Evolutionary conservation across 2,329 filamentous ascomycete species (phyloP), one percentile per base, ranked within the genome.

Genomic region (Zymoseptoria brevis): DNA sequence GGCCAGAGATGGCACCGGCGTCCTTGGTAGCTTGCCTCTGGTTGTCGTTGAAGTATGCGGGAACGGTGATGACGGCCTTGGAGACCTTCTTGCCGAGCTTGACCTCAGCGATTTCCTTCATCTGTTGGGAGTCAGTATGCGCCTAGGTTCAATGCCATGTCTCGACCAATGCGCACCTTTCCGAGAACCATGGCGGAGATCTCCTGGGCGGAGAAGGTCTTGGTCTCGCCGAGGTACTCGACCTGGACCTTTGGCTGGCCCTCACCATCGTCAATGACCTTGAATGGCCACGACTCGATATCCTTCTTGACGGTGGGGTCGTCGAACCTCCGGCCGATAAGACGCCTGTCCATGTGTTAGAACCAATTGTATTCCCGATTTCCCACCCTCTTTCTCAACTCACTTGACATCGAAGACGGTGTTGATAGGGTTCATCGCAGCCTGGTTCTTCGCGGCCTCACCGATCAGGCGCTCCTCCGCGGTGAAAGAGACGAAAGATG

Each of bases 31-130:
- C 90, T 81, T 97, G 94, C 81, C 94, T 89, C 84, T 99, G 94
- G 84, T 96, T 96, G 87, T 99, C 94, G 85, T 97, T 97, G 90
- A 99, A 99, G 86, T 99, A 99, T 75, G 94, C 94, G 60, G 94
- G 94, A 60, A 97, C 94, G 64, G 94, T 99, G 79, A 99, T 92
- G 77, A 99, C 94, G 67, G 94, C 94, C 87, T 97, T 97, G 81
- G 94, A 87, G 73, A 97, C 92, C 83, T 94, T 96, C 88, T 95
- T 96, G 79, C 91, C 94, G 72, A 99, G 87, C 86, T 99, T 97
- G 79, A 83, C 84, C 84, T 99, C 94, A 73, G 94, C 94, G 76
- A 96, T 91, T 81, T 99, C 94, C 85, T 96, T 96, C 93, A 97
- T 96, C 93, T 96, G 72, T 65, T 45, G 56, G 57, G 51, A 68